Evolutionary conservation across 371 early-diverging fungal genomes (phyloP).

Genomic region (Actinomortierella ambigua): DNA sequence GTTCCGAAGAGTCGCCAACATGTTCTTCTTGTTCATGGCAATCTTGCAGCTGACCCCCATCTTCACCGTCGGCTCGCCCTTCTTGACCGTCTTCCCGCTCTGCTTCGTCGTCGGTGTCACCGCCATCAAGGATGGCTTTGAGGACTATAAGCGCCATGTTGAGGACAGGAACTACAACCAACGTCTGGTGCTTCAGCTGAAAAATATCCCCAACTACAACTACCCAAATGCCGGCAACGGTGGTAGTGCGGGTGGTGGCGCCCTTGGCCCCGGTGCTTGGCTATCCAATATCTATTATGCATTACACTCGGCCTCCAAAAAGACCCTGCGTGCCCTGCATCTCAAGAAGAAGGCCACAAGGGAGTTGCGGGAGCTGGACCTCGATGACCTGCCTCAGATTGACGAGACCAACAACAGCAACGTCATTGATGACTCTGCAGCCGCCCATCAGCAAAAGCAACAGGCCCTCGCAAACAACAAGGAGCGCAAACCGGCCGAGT

Average conservation of each 20-base stretch:
- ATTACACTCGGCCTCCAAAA: slow-evolving; percentile 7
- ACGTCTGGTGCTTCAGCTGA: slow-evolving; percentile 67
- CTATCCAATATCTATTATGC: too few relatives aligned
- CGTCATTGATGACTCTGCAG: not conserved
- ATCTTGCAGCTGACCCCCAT: slow-evolving; percentile 74
- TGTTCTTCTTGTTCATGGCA: slow-evolving; percentile 86
- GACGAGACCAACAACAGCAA: too few relatives aligned
- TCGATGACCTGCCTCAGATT: slow-evolving; percentile 7
- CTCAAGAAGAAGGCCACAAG: slow-evolving; percentile 15
- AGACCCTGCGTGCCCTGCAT: slow-evolving; percentile 12
- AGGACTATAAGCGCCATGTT: slow-evolving; percentile 91
- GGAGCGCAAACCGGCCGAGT: slow-evolving; percentile 35
- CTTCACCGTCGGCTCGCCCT: slow-evolving; percentile 60
- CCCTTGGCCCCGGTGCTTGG: too few relatives aligned
- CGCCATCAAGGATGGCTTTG: slow-evolving; percentile 92
- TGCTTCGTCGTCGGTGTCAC: slow-evolving; percentile 80
- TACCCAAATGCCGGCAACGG: slow-evolving; percentile 31
- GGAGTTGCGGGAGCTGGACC: slow-evolving; percentile 18
- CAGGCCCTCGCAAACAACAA: slow-evolving; percentile 6
- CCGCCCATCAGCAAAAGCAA: not conserved
- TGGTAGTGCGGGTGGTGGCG: too few relatives aligned
- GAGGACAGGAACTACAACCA: slow-evolving; percentile 88
- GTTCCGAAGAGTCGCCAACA: slow-evolving; percentile 83
- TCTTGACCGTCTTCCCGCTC: slow-evolving; percentile 76
- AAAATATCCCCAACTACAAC: slow-evolving; percentile 81